A percentile compares a stretch with the other conserved stretches of the same genome.
Evolutionary conservation across 257 asterid genomes (phyloP).

Genomic region (Euphrasia confusa): DNA sequence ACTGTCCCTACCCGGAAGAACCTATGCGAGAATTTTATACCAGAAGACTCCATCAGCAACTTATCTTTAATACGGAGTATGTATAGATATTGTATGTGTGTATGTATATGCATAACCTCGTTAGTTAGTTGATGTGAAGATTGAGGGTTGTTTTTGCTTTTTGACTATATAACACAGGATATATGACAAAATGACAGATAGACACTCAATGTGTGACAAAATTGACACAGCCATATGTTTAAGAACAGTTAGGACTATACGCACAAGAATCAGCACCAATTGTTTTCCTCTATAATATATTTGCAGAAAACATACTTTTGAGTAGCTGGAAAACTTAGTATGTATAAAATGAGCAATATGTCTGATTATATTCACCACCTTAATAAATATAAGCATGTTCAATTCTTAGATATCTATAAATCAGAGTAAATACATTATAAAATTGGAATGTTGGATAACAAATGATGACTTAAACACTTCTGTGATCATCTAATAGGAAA

Average conservation of each 20-base stretch:
- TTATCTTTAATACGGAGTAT: neutral
- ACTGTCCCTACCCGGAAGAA: slow-evolving; percentile 80
- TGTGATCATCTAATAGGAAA: neutral
- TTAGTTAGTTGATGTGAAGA: slow-evolving; percentile 3
- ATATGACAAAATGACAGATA: neutral
- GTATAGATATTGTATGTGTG: neutral
- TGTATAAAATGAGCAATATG: neutral
- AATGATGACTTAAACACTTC: too few species aligned
- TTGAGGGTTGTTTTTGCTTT: neutral
- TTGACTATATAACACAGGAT: slow-evolving; percentile 9
- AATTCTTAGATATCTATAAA: neutral
- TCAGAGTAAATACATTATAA: neutral
- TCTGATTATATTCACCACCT: neutral
- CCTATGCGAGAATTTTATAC: slow-evolving; percentile 31
- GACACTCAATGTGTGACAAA: neutral
- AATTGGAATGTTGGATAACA: neutral
- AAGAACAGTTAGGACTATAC: neutral
- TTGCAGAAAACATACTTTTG: neutral
- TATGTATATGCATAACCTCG: neutral
- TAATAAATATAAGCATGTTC: neutral
- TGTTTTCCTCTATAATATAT: neutral
- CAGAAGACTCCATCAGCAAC: slow-evolving; percentile 21
- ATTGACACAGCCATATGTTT: neutral
- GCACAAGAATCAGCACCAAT: neutral
- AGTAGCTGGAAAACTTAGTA: neutral